Evolutionary conservation across 306 rosid species (phyloP).

Genomic region (Abrus precatorius): DNA sequence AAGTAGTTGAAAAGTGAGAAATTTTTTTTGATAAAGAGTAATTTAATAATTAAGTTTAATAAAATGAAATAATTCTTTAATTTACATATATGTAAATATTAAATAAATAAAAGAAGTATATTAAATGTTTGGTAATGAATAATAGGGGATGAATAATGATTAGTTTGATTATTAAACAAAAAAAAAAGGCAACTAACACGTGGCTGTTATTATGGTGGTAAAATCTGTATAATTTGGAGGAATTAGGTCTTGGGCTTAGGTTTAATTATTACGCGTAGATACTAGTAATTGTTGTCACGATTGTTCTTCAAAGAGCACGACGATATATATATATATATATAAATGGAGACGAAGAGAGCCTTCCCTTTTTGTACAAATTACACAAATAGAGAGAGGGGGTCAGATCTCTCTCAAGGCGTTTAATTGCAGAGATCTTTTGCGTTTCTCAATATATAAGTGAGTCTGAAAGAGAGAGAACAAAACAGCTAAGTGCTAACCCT

Average conservation of each 20-base stretch:
- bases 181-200: slow-evolving; percentile 41
- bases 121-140: not conserved
- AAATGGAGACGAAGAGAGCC: slow-evolving; percentile 43
- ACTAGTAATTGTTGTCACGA: no score
- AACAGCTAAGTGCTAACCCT: slow-evolving; percentile 15
- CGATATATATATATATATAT: slow-evolving; percentile 64
- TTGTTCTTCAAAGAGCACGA: not conserved
- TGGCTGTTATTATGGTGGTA: slow-evolving; percentile 51
- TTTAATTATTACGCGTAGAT: not conserved
- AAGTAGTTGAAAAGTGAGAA: no score
- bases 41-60: no score
- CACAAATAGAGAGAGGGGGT: slow-evolving; percentile 27
- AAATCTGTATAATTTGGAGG: not conserved
- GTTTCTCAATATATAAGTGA: slow-evolving; percentile 41
- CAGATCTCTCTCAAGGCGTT: slow-evolving; percentile 54
- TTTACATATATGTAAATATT: no score
- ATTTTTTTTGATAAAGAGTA: no score
- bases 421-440: slow-evolving; percentile 54
- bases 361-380: slow-evolving; percentile 45
- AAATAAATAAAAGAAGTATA: not conserved
- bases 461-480: slow-evolving; percentile 4
- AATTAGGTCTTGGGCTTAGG: not conserved
- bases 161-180: not conserved
- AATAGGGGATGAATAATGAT: not conserved
- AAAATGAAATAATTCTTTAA: no score